A percentile compares a stretch with the other conserved stretches of the same genome.
Conservation (phyloP, 768 basidiomycete genomes). For the Xerocomus potaroensis region DNA sequence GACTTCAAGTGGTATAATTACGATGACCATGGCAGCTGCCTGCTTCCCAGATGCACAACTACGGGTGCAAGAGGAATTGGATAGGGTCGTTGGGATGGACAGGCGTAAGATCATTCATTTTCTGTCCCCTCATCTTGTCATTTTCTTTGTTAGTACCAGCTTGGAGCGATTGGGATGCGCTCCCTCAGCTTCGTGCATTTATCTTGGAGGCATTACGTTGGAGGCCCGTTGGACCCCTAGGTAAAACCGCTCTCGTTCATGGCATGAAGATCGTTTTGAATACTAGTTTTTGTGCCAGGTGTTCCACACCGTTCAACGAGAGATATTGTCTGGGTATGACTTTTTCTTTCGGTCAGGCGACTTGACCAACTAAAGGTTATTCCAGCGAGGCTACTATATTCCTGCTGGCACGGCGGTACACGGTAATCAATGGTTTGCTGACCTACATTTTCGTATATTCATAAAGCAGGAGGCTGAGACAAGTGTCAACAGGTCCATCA, state of each 20-base stretch:
- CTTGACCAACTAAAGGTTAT: conserved; percentile 1
- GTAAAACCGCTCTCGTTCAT: conserved; percentile 3
- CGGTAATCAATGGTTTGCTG: conserved; percentile 24
- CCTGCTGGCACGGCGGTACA: conserved; percentile 20
- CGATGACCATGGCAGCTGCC: conserved; percentile 49
- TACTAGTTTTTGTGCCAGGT: conserved; percentile 17
- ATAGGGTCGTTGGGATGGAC: conserved; percentile 43
- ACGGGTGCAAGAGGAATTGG: conserved; percentile 50
- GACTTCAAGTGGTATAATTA: conserved; percentile 27
- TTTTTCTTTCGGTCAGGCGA: conserved; percentile 7
- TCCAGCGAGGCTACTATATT: conserved; percentile 18
- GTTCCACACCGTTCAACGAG: conserved; percentile 59
- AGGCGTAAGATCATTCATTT: conserved; percentile 10
- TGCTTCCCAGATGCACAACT: conserved; percentile 48
- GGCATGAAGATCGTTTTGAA: no score
- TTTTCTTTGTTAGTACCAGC: conserved; percentile 30
- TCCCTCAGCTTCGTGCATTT: conserved; percentile 37
- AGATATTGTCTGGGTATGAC: conserved; percentile 56
- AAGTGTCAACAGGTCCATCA: conserved; percentile 39
- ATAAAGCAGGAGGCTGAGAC: neutral
- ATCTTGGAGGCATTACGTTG: conserved; percentile 36
- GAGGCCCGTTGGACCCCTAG: conserved; percentile 32
- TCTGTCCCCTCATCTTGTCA: neutral
- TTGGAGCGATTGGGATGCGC: conserved; percentile 30
- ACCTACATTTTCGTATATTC: neutral